A percentile compares a stretch with the other conserved stretches of the same genome.
phyloP scores from a whole-genome alignment of 148 eudicot species.

The Euryodendron excelsum region DNA sequence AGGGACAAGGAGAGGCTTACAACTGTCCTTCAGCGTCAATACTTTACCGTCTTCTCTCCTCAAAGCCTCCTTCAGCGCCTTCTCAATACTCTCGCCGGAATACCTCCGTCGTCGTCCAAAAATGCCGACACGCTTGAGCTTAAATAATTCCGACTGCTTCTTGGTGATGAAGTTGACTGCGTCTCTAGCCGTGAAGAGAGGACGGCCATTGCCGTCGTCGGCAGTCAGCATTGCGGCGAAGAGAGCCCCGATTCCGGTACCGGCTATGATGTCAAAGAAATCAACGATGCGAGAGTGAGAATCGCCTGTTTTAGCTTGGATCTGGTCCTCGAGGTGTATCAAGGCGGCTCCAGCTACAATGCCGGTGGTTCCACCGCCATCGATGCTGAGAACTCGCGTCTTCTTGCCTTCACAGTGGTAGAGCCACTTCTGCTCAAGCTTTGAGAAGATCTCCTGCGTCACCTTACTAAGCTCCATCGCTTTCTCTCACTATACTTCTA shows the following conservation, averaged over 20 bases:
- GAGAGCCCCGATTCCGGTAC: constrained; percentile 78
- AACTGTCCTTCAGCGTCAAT: constrained; percentile 65
- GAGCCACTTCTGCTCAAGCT: constrained; percentile 65
- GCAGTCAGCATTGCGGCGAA: constrained; percentile 61
- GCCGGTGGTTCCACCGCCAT: constrained; percentile 79
- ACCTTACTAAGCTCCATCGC: constrained; percentile 55
- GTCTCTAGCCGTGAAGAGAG: constrained; percentile 59
- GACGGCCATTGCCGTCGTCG: constrained; percentile 55
- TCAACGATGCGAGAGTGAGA: constrained; percentile 53
- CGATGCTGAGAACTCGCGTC: constrained; percentile 69
- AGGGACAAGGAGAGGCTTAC: constrained; percentile 60
- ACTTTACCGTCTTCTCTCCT: constrained; percentile 31
- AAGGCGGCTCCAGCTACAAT: constrained; percentile 57
- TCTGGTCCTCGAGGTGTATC: constrained; percentile 62
- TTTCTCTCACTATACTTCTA: neutral
- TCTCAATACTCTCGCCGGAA: constrained; percentile 56
- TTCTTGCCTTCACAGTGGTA: constrained; percentile 36
- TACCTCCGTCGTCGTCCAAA: constrained; percentile 41
- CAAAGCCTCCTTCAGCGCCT: constrained; percentile 38
- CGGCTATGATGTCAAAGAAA: constrained; percentile 69
- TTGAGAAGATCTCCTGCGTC: constrained; percentile 69
- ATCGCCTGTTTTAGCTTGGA: constrained; percentile 60
- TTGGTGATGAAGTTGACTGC: constrained; percentile 45
- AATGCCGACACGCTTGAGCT: constrained; percentile 32
- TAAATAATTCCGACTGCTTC: constrained; percentile 43